Evolutionary conservation across 192 early-diverging fungal genomes (phyloP), one percentile per base, ranked within the genome.

Genomic region (Coemansia sp.): DNA sequence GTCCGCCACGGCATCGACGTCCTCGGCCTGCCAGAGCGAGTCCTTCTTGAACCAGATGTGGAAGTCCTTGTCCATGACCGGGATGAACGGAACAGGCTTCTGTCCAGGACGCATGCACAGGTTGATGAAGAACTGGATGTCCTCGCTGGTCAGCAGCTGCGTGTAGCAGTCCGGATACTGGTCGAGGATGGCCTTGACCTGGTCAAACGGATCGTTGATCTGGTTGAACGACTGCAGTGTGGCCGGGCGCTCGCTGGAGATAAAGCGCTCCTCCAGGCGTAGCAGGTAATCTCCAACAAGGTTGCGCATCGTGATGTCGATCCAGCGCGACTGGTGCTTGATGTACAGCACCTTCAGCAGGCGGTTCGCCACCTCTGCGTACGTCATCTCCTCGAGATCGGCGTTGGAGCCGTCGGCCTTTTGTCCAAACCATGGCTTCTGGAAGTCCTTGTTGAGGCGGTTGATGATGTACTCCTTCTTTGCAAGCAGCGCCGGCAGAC

Each of bases 21-120:
- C 89, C 75, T 97, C 95, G 13, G 91, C 85, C 81, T 95, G 94
- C 94, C 94, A 97, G 42, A 97, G 82, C 29, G 91, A 94, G 77
- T 97, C 94, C 89, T 97, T 97, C 86, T 97, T 97, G 85, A 95
- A 94, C 94, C 94, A 97, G 64, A 94, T 87, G 72, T 97, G 92
- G 82, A 97, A 95, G 75, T 91, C 90, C 74, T 93, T 92, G 75
- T 95, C 93, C 55, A 97, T 82, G 27, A 92, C 84, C 14, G 93
- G 92, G 50, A 97, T 92, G 74, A 93, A 97, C 28, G 95, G 90
- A 31, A 93, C 92, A n/a, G 95, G 95, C 84, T 95, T 97, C 72
- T 91, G 88, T 23, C 74, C 74, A n/a, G 60, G 64, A 6, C 68
- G 74, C 64, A 67, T 62, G 64, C 77, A 73, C 44, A 74, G 55